Evolutionary conservation across 192 early-diverging fungal genomes (phyloP), one percentile per base, ranked within the genome.

Genomic region (Helicostylum pulchrum): DNA sequence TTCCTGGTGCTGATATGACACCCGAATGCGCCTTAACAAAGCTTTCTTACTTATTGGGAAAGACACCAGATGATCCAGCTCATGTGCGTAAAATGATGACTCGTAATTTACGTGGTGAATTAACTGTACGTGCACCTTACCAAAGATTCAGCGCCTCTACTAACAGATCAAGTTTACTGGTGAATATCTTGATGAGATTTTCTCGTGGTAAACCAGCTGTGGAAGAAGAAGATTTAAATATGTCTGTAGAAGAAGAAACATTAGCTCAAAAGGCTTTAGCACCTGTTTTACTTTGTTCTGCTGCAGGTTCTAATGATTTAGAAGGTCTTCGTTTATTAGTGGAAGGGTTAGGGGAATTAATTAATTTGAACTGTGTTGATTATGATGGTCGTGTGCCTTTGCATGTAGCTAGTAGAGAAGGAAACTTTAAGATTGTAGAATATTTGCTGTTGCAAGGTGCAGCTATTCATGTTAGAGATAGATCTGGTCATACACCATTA

Each of bases 21-120:
- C 88, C 93, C 1, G 93, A 94, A 74, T 99, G 95, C 57, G 97
- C 97, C 0, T 70, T 99, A 7, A 94, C 95, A 15, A 99, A 99
- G 72, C 87, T 99, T 14, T 89, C 91, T 32, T 99, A 96, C 64
- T 75, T 99, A 31, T 77, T 99, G 9, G 90, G 94, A 45, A 87
- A 90, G 36, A 45, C 64, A 14, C 53, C 67, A 11, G 51, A 53
- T 20, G 53, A 46, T 32, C 66, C 62, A 31, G 68, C 66, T 0
- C 73, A 83, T 63, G 89, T 94, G 67, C 90, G 94, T 7, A 79
- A 85, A 20, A 74, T 93, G 55, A 90, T 99, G 75, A 86, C 88
- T 9, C 79, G 77, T 42, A 96, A 90, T 67, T 78, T 99, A 5
- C 87, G 97, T 21, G 97, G 97, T 43, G 97, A 99, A 72, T 77